Percentiles rank a stretch among this genome's conserved stretches.
Evolutionary conservation across 805 yeast genomes (phyloP).

Genomic region (Myxozyma vanderwaltii): DNA sequence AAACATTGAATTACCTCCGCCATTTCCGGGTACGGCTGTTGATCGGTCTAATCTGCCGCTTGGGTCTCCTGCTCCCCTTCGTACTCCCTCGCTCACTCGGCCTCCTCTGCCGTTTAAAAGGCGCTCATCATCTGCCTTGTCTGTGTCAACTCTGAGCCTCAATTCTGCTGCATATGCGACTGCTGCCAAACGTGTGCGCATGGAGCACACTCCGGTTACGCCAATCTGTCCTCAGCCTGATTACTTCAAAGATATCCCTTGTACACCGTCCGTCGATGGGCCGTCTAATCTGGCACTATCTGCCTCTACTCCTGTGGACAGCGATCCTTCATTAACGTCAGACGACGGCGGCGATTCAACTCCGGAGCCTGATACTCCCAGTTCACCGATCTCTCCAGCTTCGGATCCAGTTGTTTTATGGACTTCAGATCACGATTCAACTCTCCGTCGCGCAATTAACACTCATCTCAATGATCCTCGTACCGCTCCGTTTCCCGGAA

Average conservation of each 20-base stretch:
- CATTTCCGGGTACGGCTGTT: slow-evolving; percentile 2
- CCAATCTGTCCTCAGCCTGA: slow-evolving; percentile 4
- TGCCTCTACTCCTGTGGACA: neutral
- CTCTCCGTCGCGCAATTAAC: slow-evolving; percentile 20
- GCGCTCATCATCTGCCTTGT: neutral
- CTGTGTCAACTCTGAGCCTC: neutral
- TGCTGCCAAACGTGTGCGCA: slow-evolving; percentile 12
- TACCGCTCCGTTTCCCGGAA: slow-evolving; percentile 24
- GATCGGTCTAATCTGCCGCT: neutral
- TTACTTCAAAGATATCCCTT: neutral
- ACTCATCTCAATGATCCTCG: slow-evolving; percentile 22
- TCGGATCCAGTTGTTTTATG: neutral
- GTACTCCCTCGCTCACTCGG: neutral
- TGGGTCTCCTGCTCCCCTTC: slow-evolving; percentile 9
- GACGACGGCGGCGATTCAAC: slow-evolving; percentile 1
- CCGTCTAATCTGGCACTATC: no score
- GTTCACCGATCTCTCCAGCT: neutral
- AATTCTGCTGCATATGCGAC: neutral
- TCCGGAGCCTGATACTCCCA: slow-evolving; percentile 20
- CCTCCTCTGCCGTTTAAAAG: neutral
- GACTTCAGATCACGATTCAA: slow-evolving; percentile 6
- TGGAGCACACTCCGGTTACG: slow-evolving; percentile 11
- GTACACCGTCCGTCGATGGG: slow-evolving; percentile 1
- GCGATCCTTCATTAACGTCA: neutral
- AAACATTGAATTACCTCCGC: slow-evolving; percentile 25